A percentile compares a stretch with the other conserved stretches of the same genome.
Evolutionary conservation across 2,329 filamentous ascomycete genomes (phyloP).

Genomic region (Zalaria obscura): DNA sequence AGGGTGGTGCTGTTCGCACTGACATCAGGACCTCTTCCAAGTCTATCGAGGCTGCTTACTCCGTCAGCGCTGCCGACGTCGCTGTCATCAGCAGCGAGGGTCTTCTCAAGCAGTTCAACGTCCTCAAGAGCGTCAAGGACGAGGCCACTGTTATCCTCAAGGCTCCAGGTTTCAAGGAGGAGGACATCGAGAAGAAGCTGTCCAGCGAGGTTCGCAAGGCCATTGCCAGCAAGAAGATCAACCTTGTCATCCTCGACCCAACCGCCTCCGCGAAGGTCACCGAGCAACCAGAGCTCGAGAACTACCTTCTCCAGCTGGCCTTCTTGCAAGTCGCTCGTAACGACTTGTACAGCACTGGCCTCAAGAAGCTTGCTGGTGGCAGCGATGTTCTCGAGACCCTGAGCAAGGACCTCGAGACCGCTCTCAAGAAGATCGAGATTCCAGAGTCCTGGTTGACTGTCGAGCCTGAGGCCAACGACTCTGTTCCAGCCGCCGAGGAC

Average conservation of each 20-base stretch:
- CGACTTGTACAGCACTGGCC: constrained; percentile 44
- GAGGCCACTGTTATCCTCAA: constrained; percentile 63
- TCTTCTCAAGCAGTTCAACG: constrained; percentile 63
- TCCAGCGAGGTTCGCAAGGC: constrained; percentile 55
- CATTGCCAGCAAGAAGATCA: constrained; percentile 53
- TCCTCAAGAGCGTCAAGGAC: constrained; percentile 54
- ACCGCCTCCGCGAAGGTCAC: constrained; percentile 53
- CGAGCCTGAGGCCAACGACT: constrained; percentile 41
- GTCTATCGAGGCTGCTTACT: constrained; percentile 72
- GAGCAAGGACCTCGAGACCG: constrained; percentile 46
- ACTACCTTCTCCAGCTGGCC: constrained; percentile 61
- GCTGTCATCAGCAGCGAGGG: constrained; percentile 66
- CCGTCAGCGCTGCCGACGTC: constrained; percentile 65
- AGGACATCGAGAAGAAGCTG: constrained; percentile 80
- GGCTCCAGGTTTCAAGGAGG: constrained; percentile 67
- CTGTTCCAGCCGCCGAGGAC: constrained; percentile 43
- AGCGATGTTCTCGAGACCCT: constrained; percentile 48
- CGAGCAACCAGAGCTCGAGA: constrained; percentile 45
- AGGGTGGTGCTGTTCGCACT: constrained; percentile 67
- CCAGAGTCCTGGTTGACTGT: constrained; percentile 68
- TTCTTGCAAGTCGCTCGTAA: constrained; percentile 69
- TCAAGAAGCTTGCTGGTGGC: constrained; percentile 54
- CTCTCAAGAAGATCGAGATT: constrained; percentile 59
- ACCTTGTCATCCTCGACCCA: constrained; percentile 64
- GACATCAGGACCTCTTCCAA: constrained; percentile 76